Conservation (phyloP, 768 basidiomycete genomes). For the Phylloporus rhodoxanthus region DNA sequence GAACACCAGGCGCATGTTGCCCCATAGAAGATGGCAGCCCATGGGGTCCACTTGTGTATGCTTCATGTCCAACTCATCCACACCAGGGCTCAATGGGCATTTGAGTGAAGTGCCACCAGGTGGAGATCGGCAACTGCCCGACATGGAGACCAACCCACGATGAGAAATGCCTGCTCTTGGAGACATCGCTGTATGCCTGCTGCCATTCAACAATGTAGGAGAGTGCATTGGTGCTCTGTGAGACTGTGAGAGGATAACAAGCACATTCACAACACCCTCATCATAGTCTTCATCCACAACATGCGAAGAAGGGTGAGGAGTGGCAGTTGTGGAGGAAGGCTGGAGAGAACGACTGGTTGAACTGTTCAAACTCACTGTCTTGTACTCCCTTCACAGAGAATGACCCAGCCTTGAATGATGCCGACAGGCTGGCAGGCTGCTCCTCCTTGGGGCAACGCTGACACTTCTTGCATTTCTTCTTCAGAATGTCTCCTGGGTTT, state of each 20-base stretch:
- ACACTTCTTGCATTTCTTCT: constrained; percentile 55
- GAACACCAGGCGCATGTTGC: constrained; percentile 48
- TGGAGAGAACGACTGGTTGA: constrained; percentile 60
- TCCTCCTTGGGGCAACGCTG: constrained; percentile 42
- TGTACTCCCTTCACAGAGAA: constrained; percentile 44
- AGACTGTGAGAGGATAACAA: constrained; percentile 62
- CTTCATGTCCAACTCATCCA: constrained; percentile 35
- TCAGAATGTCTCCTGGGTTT: constrained; percentile 37
- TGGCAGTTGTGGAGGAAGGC: constrained; percentile 62
- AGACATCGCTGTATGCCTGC: constrained; percentile 44
- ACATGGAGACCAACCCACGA: constrained; percentile 63
- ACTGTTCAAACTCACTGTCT: constrained; percentile 60
- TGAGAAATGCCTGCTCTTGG: constrained; percentile 46
- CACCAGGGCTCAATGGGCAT: constrained; percentile 60
- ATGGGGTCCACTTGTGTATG: constrained; percentile 53
- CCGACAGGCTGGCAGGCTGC: constrained; percentile 28
- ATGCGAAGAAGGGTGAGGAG: constrained; percentile 44
- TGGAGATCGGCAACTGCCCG: constrained; percentile 57
- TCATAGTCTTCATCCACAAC: constrained; percentile 71
- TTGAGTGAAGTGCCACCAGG: constrained; percentile 51
- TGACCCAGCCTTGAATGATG: constrained; percentile 29
- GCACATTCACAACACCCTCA: constrained; percentile 80
- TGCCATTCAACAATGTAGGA: constrained; percentile 53
- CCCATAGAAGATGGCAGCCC: constrained; percentile 48
- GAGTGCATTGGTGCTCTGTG: constrained; percentile 38